Evolutionary conservation across 2,329 filamentous ascomycete genomes (phyloP), one percentile per base, ranked within the genome.

Genomic region (Ophiostoma australiae): DNA sequence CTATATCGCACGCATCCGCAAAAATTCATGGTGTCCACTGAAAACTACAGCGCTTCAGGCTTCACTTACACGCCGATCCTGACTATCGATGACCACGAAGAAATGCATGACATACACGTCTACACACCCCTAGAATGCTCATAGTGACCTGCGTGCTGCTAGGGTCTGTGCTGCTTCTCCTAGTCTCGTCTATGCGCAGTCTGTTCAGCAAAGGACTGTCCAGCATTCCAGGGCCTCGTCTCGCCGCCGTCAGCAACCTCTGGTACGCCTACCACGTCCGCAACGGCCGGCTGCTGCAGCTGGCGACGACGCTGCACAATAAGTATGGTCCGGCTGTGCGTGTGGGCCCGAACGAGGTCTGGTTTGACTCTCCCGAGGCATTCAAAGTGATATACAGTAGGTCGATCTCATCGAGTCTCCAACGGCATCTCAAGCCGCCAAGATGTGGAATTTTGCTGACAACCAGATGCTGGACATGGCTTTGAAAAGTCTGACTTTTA

Each of bases 401-500:
- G 80, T 31, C 27, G 4, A 6, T 4, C 4, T 13, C 37, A 6
- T 8, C 8, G 10, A 31, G 35, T 52, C 11, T 35, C 4, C 10
- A 48, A 31, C 7, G 17, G 41, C 17, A 20, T 17, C 4, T 44
- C 41, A 44, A 17, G 41, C 11, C 6, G 5, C 2, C 44, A 20
- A 23, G 11, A 23, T 31, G 7, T 31, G 4, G 8, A 13, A 7
- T 27, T 27, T 35, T 6, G 23, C 39, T 66, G 13, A 71, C 71
- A 86, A 83, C 4, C 70, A 86, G 84, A 80, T n/a, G 78, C 79
- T 7, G 81, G 81, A 0, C 84, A 79, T 55, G 83, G 83, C 1
- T 84, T 80, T 72, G 81, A 84, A 44, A 86, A 86, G 74, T 84
- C 83, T 0, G 81, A 84, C 17, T 86, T 86, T 63, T 86, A 86